Conservation (phyloP, 345 rosid genomes). For the Sisymbrium altissimum region DNA sequence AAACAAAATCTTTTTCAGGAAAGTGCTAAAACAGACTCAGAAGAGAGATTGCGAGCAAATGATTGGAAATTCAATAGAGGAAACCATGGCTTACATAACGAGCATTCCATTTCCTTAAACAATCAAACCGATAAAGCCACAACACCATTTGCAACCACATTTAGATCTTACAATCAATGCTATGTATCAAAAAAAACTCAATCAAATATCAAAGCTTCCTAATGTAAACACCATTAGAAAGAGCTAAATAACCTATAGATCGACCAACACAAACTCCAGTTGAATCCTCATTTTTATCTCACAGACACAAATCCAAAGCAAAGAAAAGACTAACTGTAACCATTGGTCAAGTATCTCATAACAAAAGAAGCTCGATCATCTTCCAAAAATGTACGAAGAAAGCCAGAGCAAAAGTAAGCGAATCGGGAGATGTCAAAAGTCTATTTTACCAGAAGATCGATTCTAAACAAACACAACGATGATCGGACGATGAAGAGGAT, state of each 20-base stretch:
- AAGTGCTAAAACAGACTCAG: constrained; percentile 2
- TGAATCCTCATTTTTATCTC: neutral
- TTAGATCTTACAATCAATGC: neutral
- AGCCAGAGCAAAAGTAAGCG: constrained; percentile 5
- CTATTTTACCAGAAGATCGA: constrained; percentile 55
- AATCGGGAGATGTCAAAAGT: constrained; percentile 6
- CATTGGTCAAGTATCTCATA: neutral
- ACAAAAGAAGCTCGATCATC: constrained; percentile 34
- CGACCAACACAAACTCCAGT: neutral
- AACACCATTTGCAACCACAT: neutral
- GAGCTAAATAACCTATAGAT: constrained; percentile 13
- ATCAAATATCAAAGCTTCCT: neutral
- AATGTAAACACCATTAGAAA: neutral
- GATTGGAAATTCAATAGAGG: constrained; percentile 29
- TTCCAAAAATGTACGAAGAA: constrained; percentile 37
- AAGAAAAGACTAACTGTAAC: neutral
- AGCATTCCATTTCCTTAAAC: constrained; percentile 17
- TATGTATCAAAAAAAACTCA: neutral
- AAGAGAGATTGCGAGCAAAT: neutral
- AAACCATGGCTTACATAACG: neutral
- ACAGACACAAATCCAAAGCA: constrained; percentile 22
- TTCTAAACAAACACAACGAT: constrained; percentile 25
- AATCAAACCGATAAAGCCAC: neutral
- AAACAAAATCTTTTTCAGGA: constrained; percentile 10
- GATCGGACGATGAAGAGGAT: constrained; percentile 43